A percentile compares a stretch with the other conserved stretches of the same genome.
These are phyloP conservation scores for Rhododendron kiyosumense DNA, from an alignment of 148 eudicot species.

Conservation along the genomic window DNA sequence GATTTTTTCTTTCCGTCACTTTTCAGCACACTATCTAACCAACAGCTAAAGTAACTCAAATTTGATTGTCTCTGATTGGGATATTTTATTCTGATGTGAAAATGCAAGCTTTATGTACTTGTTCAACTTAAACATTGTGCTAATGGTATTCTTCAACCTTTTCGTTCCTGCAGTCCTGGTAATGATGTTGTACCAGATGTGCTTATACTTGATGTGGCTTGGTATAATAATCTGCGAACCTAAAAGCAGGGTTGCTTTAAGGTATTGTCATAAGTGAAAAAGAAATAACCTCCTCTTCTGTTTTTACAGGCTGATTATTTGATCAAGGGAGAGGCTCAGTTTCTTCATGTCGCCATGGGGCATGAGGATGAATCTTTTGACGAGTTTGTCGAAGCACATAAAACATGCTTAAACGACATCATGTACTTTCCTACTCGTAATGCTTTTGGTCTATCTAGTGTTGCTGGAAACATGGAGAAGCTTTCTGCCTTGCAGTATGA, in stretches of 20 bases:
- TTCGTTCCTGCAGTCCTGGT: background rate
- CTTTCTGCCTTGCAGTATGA: conserved; percentile 81
- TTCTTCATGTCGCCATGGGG: conserved; percentile 75
- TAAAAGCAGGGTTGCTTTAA: background rate
- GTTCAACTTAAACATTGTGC: background rate
- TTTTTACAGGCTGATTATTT: conserved; percentile 64
- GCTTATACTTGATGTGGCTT: background rate
- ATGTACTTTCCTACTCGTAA: conserved; percentile 90
- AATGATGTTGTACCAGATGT: background rate
- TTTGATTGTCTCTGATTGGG: background rate
- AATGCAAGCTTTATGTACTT: background rate
- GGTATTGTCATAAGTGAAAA: background rate
- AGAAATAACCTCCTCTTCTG: background rate
- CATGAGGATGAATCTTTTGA: conserved; percentile 74
- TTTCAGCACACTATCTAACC: background rate
- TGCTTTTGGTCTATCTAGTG: conserved; percentile 83
- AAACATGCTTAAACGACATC: conserved; percentile 65
- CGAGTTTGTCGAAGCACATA: conserved; percentile 83
- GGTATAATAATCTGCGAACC: background rate
- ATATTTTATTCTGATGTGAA: background rate
- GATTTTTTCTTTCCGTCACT: background rate
- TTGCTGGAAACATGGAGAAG: conserved; percentile 83
- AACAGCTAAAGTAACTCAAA: background rate
- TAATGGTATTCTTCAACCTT: background rate
- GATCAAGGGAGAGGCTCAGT: conserved; percentile 59